Evolutionary conservation across 2,329 filamentous ascomycete species (phyloP).

Genomic region (Apiospora marii): DNA sequence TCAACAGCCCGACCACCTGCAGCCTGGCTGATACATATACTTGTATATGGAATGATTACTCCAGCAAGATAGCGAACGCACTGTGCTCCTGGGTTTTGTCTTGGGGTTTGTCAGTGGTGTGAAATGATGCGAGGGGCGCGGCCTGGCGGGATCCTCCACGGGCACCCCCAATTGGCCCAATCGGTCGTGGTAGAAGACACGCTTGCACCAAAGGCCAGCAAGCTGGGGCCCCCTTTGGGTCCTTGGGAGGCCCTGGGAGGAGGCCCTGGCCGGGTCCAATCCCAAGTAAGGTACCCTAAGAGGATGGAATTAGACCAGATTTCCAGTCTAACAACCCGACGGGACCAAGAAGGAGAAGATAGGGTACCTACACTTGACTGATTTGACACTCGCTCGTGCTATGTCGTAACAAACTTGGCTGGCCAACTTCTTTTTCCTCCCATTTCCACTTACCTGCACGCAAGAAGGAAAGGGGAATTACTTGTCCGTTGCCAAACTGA

Average conservation of each 20-base stretch:
- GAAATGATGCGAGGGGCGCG: conserved; percentile 21
- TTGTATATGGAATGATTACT: background rate
- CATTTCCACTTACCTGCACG: background rate
- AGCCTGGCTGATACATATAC: background rate
- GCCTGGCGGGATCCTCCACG: conserved; percentile 10
- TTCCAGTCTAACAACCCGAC: conserved; percentile 14
- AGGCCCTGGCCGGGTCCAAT: conserved; percentile 10
- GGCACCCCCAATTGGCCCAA: conserved; percentile 5
- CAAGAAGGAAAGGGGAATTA: background rate
- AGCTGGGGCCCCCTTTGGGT: conserved; percentile 14
- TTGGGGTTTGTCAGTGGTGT: conserved; percentile 1
- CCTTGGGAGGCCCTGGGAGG: background rate
- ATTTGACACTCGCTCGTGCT: background rate
- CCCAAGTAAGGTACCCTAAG: conserved; percentile 9
- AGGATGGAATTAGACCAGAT: conserved; percentile 22
- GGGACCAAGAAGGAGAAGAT: conserved; percentile 19
- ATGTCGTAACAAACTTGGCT: conserved; percentile 21
- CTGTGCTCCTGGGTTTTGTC: conserved; percentile 19
- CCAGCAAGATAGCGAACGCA: conserved; percentile 6
- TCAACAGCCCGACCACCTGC: background rate
- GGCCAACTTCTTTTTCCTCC: conserved; percentile 19
- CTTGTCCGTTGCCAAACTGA: conserved; percentile 10
- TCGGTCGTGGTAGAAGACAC: conserved; percentile 9
- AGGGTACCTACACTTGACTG: background rate
- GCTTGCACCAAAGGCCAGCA: conserved; percentile 18